phyloP scores from a whole-genome alignment of 805 yeast species.

The Trichomonascus vanleenenianus region DNA sequence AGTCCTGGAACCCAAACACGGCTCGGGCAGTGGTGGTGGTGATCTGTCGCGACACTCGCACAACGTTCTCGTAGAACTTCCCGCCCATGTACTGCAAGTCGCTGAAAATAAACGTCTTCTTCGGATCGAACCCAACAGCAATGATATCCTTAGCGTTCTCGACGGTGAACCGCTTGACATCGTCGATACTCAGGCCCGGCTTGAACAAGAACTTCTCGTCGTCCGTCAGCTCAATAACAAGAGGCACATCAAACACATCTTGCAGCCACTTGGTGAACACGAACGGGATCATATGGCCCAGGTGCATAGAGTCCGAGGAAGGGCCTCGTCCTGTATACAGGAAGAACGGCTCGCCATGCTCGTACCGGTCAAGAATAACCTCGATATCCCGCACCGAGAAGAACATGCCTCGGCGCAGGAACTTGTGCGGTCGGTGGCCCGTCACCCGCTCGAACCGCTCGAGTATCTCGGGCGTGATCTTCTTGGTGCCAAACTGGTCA shows the following conservation, averaged over 20 bases:
- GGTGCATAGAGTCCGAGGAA: conserved; percentile 85
- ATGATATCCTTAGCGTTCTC: conserved; percentile 91
- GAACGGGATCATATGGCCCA: conserved; percentile 96
- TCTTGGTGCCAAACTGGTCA: conserved; percentile 77
- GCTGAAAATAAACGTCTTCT: conserved; percentile 90
- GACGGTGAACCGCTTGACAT: conserved; percentile 69
- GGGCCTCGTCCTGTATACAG: conserved; percentile 98
- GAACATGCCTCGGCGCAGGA: conserved; percentile 83
- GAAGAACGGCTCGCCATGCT: conserved; percentile 91
- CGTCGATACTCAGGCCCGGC: conserved; percentile 79
- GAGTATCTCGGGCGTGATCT: conserved; percentile 62
- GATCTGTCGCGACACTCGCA: conserved; percentile 85
- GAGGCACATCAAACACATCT: conserved; percentile 93
- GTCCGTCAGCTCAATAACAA: conserved; percentile 89
- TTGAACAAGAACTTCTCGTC: conserved; percentile 96
- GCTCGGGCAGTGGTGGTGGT: conserved; percentile 97
- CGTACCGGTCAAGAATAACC: conserved; percentile 78
- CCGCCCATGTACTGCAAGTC: conserved; percentile 92
- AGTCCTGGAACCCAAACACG: conserved; percentile 92
- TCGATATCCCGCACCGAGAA: conserved; percentile 68
- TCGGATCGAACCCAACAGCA: conserved; percentile 89
- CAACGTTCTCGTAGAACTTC: conserved; percentile 88
- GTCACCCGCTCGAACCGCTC: conserved; percentile 72
- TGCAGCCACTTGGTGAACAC: conserved; percentile 96
- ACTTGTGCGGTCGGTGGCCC: conserved; percentile 87